These are phyloP conservation scores for Tricholoma matsutake DNA, from an alignment of 768 basidiomycete species.

Conservation along the genomic window DNA sequence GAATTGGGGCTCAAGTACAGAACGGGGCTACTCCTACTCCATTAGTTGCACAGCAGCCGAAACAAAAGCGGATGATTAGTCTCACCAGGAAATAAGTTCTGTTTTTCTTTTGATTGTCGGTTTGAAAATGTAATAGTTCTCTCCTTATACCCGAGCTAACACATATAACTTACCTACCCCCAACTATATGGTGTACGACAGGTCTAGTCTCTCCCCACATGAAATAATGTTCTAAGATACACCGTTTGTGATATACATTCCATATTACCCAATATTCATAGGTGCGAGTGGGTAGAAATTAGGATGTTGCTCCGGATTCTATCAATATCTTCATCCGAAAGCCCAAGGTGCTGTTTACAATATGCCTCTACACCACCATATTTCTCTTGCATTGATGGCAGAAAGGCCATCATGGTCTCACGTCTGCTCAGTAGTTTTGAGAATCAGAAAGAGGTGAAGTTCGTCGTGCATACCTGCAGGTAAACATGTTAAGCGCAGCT, in stretches of 20 bases:
- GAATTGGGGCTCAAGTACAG: conserved; percentile 45
- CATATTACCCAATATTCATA: conserved; percentile 4
- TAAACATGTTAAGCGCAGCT: conserved; percentile 81
- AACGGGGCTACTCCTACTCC: conserved; percentile 12
- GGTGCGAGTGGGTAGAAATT: conserved; percentile 22
- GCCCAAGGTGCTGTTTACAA: conserved; percentile 47
- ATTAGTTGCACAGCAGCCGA: conserved; percentile 28
- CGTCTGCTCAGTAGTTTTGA: conserved; percentile 36
- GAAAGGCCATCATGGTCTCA: conserved; percentile 75
- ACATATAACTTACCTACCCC: no score
- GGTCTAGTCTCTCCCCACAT: conserved; percentile 7
- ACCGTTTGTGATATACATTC: background rate
- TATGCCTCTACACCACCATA: conserved; percentile 73
- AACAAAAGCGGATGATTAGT: conserved; percentile 41
- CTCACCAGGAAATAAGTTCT: conserved; percentile 30
- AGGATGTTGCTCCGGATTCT: conserved; percentile 59
- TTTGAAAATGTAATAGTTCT: conserved; percentile 7
- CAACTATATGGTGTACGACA: no score
- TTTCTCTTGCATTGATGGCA: conserved; percentile 54
- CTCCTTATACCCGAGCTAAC: no score
- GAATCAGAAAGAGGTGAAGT: background rate
- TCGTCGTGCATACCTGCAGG: conserved; percentile 54
- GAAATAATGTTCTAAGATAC: background rate
- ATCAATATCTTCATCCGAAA: conserved; percentile 61
- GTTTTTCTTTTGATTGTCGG: background rate